phyloP scores from a whole-genome alignment of 2,329 filamentous ascomycete genomes.

The Sporothrix pseudoabietina region DNA sequence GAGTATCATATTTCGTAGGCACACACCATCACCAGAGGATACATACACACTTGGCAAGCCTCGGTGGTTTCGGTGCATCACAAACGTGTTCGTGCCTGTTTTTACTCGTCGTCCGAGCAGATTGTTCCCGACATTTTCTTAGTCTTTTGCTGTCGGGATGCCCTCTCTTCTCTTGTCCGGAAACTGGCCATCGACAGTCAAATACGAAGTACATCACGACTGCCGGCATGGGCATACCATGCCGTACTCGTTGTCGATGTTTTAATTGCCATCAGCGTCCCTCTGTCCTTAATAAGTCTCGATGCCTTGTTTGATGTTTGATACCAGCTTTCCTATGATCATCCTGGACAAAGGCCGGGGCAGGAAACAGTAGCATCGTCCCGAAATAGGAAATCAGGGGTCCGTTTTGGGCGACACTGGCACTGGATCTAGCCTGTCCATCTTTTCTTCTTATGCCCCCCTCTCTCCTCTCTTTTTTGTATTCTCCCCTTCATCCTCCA shows the following conservation, averaged over 20 bases:
- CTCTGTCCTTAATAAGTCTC: background rate
- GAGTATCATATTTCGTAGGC: background rate
- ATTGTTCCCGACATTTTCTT: background rate
- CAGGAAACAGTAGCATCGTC: conserved; percentile 8
- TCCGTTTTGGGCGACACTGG: conserved; percentile 17
- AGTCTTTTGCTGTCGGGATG: background rate
- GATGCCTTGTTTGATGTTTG: background rate
- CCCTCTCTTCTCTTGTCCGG: background rate
- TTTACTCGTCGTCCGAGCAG: background rate
- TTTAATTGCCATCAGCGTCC: background rate
- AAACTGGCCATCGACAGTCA: background rate
- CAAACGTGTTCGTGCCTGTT: background rate
- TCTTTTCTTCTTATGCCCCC: background rate
- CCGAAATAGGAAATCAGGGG: conserved; percentile 23
- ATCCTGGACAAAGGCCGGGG: background rate
- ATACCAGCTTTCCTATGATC: too few relatives aligned
- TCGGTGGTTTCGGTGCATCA: background rate
- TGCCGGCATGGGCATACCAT: background rate
- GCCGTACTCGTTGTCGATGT: background rate
- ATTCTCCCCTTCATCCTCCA: background rate
- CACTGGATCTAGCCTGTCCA: background rate
- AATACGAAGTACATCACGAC: background rate
- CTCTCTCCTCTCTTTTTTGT: background rate
- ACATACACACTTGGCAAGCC: background rate
- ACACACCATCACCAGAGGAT: background rate